phyloP scores from a whole-genome alignment of 2,329 filamentous ascomycete genomes.

The Colletotrichum aenigma region DNA sequence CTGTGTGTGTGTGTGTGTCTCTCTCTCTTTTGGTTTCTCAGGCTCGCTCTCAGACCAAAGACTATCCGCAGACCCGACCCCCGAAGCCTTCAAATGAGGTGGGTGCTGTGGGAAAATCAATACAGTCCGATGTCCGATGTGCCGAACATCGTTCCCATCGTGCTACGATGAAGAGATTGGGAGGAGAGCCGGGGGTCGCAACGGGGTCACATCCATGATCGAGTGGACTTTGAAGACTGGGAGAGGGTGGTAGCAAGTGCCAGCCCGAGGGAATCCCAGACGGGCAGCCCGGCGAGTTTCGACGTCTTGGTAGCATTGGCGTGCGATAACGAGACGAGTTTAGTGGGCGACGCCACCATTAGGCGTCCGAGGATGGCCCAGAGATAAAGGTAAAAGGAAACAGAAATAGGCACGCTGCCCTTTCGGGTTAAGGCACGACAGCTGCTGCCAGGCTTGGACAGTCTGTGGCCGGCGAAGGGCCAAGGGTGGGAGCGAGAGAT shows the following conservation, averaged over 20 bases:
- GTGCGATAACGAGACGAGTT: constrained; percentile 17
- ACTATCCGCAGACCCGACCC: not conserved
- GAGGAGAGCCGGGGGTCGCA: not conserved
- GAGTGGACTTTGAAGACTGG: not conserved
- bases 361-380: constrained; percentile 10
- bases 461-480: not conserved
- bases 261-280: constrained; percentile 1
- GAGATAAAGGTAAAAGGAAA: constrained; percentile 19
- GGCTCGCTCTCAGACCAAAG: not conserved
- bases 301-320: constrained; percentile 11
- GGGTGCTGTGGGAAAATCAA: not conserved
- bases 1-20: no score
- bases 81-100: not conserved
- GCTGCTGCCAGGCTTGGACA: not conserved
- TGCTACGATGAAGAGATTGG: not conserved
- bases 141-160: not conserved
- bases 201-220: not conserved
- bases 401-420: constrained; percentile 8
- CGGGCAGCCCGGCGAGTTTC: constrained; percentile 8
- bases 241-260: not conserved
- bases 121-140: not conserved
- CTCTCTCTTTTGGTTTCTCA: not conserved
- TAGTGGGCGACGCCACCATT: constrained; percentile 17
- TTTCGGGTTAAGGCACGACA: constrained; percentile 2
- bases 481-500: not conserved